phyloP scores from a whole-genome alignment of 345 rosid genomes.

The Angophora floribunda region DNA sequence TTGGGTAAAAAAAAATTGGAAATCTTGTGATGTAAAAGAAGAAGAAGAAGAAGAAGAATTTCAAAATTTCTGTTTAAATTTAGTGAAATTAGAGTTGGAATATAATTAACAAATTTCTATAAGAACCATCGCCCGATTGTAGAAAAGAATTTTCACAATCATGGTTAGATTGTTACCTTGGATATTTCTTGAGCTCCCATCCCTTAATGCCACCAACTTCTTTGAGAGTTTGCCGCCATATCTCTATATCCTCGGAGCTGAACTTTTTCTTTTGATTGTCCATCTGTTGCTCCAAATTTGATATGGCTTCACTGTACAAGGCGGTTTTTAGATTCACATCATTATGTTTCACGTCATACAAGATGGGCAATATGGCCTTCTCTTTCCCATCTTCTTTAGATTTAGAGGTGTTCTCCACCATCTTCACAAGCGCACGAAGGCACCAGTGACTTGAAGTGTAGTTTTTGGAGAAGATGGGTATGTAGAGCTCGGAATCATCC shows the following conservation, averaged over 20 bases:
- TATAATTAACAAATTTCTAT: not conserved
- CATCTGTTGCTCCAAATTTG: no score
- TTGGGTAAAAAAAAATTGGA: fast-evolving
- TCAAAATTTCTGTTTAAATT: not conserved
- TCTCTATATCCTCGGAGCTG: not conserved
- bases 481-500: no score
- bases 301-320: no score
- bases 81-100: not conserved
- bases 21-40: not conserved
- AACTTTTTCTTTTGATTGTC: no score
- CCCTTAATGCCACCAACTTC: not conserved
- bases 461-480: no score
- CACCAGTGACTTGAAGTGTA: no score
- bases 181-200: not conserved
- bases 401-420: no score
- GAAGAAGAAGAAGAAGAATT: fast-evolving
- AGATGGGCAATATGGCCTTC: no score
- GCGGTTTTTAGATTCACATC: no score
- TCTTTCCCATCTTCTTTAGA: no score
- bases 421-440: no score
- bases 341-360: no score
- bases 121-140: fast-evolving
- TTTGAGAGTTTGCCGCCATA: not conserved
- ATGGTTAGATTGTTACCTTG: not conserved
- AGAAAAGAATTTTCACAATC: not conserved